Evolutionary conservation across 495 filamentous ascomycete genomes (phyloP), one percentile per base, ranked within the genome.

Genomic region (Aspergillus nidulans): DNA sequence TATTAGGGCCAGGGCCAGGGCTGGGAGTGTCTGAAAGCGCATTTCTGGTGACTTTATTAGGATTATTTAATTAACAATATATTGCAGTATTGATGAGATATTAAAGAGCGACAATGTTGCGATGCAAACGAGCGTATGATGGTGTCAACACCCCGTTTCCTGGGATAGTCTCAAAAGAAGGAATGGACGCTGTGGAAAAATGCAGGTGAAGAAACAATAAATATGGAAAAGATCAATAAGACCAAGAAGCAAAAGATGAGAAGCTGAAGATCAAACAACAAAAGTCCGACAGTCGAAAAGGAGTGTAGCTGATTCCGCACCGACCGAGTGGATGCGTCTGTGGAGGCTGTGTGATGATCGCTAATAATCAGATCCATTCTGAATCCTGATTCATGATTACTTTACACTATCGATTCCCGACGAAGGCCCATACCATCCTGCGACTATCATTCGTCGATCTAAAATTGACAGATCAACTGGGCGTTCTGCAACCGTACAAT

Each of bases 1-100:
- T 6, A 30, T 44, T 25, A 57, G 55, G 47, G 48, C 40, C 8
- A 70, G 55, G 45, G 43, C 40, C 7, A 49, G 28, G 36, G 36
- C 18, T 12, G 62, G 20, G n/a, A 9, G 41, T 15, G 6, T 52
- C 3, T 43, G 39, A 26, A 56, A 21, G 19, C 56, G 43, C 56
- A 74, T 83, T 47, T 47, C n/a, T 49, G 30, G 21, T 24, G 18
- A 30, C 4, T 23, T 9, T 43, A 24, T 43, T 23, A 43, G 19
- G 39, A 41, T 41, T 41, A 41, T 41, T 23, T 2, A 23, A 24
- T 23, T 9, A 24, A 23, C 2, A 43, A 10, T 6, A 9, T 19
- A 24, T 24, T 13, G 3, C 15, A 12, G 3, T 39, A n/a, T 9
- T 2, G 18, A 12, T 8, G 18, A n/a, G 18, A 39, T 39, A 39